phyloP scores from a whole-genome alignment of 2,329 filamentous ascomycete species.

The Simplicillium sp. region DNA sequence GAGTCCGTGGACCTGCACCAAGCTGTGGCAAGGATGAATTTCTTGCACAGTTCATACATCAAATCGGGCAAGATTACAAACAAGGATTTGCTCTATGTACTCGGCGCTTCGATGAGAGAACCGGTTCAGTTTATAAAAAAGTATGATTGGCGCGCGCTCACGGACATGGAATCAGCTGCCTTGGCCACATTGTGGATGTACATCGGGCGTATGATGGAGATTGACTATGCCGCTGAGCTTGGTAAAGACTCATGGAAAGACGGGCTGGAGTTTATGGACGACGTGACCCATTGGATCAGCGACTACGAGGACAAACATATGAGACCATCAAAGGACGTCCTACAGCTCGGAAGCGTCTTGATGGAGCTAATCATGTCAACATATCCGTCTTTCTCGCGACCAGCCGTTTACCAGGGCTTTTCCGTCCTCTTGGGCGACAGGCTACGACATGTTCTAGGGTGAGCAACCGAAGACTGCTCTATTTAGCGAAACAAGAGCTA shows the following conservation, averaged over 20 bases:
- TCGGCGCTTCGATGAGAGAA: conserved; percentile 54
- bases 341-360: conserved; percentile 46
- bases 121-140: conserved; percentile 52
- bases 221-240: conserved; percentile 37
- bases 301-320: conserved; percentile 51
- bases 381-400: conserved; percentile 35
- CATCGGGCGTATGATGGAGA: conserved; percentile 60
- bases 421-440: conserved; percentile 54
- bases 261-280: conserved; percentile 41
- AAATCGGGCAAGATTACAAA: conserved; percentile 25
- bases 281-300: conserved; percentile 36
- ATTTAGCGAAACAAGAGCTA: conserved; percentile 3
- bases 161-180: conserved; percentile 58
- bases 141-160: conserved; percentile 63
- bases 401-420: conserved; percentile 39
- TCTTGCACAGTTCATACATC: conserved; percentile 25
- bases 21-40: conserved; percentile 29
- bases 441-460: conserved; percentile 57
- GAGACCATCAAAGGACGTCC: conserved; percentile 40
- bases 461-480: conserved; percentile 15
- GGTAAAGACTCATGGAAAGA: conserved; percentile 30
- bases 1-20: conserved; percentile 20
- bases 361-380: conserved; percentile 49
- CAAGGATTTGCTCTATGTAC: conserved; percentile 27
- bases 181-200: conserved; percentile 62